Evolutionary conservation across 1,284 basidiomycete species (phyloP).

Genomic region (Sporisorium sorghi): DNA sequence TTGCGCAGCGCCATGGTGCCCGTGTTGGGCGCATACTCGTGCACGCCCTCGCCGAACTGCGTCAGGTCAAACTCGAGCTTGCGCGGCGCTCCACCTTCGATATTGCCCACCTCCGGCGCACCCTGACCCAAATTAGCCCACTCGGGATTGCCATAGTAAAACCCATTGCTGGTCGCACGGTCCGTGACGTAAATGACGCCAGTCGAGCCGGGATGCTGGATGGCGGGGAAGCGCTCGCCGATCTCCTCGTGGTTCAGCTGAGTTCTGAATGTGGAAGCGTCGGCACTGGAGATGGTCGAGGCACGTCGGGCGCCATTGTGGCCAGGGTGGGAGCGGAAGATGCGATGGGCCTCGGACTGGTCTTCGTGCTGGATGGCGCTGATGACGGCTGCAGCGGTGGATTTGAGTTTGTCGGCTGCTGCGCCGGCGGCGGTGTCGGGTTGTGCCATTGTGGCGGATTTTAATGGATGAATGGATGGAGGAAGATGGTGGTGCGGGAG

Average conservation of each 20-base stretch:
- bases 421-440: constrained; percentile 4
- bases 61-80: constrained; percentile 75
- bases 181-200: constrained; percentile 73
- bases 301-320: constrained; percentile 34
- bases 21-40: constrained; percentile 93
- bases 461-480: neutral
- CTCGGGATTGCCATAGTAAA: constrained; percentile 54
- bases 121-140: constrained; percentile 59
- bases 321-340: constrained; percentile 58
- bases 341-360: constrained; percentile 59
- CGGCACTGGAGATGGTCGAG: constrained; percentile 20
- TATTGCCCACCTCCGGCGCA: constrained; percentile 73
- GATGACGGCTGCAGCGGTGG: constrained; percentile 26
- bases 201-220: constrained; percentile 70
- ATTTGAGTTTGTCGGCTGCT: constrained; percentile 34
- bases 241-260: constrained; percentile 10
- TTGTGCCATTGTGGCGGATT: too few relatives aligned
- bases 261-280: constrained; percentile 7
- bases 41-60: constrained; percentile 73
- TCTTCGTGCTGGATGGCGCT: constrained; percentile 44
- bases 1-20: constrained; percentile 78
- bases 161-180: constrained; percentile 58
- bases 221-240: constrained; percentile 48
- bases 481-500: too few relatives aligned
- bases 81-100: constrained; percentile 79